Percentiles rank a stretch among this genome's conserved stretches.
These are phyloP conservation scores for Suillus variegatus DNA, from an alignment of 768 basidiomycete species.

Conservation along the genomic window DNA sequence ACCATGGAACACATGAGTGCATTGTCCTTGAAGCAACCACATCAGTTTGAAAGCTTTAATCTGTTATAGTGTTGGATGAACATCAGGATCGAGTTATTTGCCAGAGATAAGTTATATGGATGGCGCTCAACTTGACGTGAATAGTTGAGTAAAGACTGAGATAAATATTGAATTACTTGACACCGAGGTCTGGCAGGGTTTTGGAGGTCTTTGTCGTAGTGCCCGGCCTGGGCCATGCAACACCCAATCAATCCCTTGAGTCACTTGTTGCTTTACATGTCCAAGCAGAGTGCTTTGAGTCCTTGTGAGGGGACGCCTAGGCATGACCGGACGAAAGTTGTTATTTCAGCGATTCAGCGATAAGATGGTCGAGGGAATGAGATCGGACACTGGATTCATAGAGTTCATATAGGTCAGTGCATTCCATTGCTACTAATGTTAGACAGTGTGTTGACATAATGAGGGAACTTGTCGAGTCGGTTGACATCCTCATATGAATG, in stretches of 20 bases:
- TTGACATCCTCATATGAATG: background rate
- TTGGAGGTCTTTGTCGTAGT: background rate
- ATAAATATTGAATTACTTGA: background rate
- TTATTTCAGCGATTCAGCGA: no score
- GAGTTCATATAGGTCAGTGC: no score
- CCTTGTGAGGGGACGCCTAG: no score
- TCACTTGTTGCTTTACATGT: no score
- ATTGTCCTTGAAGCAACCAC: background rate
- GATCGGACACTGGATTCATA: no score
- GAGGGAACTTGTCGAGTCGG: background rate
- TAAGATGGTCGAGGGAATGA: no score
- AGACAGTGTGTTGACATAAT: background rate
- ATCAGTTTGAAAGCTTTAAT: background rate
- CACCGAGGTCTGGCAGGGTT: background rate
- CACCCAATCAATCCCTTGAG: no score
- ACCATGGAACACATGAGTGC: background rate
- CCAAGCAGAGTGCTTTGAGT: no score
- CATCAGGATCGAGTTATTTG: background rate
- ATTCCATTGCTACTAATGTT: no score
- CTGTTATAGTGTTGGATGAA: background rate
- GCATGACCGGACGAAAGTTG: no score
- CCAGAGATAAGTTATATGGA: background rate
- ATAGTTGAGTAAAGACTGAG: background rate
- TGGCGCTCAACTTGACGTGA: background rate
- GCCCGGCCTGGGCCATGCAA: background rate